phyloP scores from a whole-genome alignment of 306 rosid genomes.

The Prunus mira region DNA sequence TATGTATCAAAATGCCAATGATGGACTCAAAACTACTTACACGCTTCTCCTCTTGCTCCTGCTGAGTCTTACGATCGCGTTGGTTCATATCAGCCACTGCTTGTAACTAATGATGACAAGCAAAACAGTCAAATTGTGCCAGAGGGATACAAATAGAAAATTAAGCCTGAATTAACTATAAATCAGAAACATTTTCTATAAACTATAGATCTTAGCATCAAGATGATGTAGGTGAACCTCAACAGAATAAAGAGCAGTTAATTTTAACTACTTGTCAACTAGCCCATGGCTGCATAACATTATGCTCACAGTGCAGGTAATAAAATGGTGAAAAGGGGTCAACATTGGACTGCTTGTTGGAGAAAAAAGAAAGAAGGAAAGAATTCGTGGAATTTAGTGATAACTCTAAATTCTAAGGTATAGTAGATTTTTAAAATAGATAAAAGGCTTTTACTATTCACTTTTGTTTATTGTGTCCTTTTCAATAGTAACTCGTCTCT shows the following conservation, averaged over 20 bases:
- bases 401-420: neutral
- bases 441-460: neutral
- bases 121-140: conserved; percentile 13
- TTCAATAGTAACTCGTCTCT: neutral
- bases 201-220: conserved; percentile 7
- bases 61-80: conserved; percentile 63
- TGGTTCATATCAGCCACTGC: conserved; percentile 92
- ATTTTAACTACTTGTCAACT: neutral
- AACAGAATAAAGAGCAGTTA: neutral
- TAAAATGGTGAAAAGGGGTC: neutral
- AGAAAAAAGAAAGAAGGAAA: neutral
- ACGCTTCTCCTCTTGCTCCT: conserved; percentile 86
- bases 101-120: conserved; percentile 53
- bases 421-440: neutral
- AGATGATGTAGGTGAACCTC: conserved; percentile 7
- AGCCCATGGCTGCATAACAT: neutral
- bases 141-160: neutral
- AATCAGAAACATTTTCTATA: conserved; percentile 11
- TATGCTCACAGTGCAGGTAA: neutral
- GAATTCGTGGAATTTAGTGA: neutral
- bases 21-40: conserved; percentile 57
- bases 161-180: conserved; percentile 11
- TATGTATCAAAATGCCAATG: conserved; percentile 8
- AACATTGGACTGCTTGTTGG: neutral
- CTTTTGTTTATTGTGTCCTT: neutral